These are phyloP conservation scores for Annona squamosa DNA, from an alignment of 164 flowering plant species.

Conservation along the genomic window DNA sequence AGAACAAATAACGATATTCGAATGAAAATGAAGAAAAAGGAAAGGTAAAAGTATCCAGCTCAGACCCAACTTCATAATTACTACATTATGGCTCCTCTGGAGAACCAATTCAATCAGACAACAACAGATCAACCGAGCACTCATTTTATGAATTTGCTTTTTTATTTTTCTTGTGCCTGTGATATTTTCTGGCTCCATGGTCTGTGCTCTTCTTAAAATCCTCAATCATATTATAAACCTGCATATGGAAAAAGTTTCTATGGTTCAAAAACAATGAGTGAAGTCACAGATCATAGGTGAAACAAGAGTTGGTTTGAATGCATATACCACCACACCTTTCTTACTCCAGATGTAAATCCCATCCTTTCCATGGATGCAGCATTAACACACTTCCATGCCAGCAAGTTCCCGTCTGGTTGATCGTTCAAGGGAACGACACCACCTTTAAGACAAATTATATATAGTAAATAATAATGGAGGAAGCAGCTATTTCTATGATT, in stretches of 20 bases:
- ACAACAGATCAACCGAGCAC: background rate
- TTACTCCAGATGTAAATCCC: conserved; percentile 93
- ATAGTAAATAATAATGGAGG: conserved; percentile 1
- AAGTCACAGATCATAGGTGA: too few relatives aligned
- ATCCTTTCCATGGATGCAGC: conserved; percentile 44
- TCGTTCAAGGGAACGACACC: conserved; percentile 19
- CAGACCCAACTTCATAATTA: background rate
- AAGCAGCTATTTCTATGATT: background rate
- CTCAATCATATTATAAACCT: conserved; percentile 71
- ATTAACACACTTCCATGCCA: conserved; percentile 57
- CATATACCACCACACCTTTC: conserved; percentile 49
- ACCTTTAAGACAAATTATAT: conserved; percentile 34
- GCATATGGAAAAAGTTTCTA: conserved; percentile 12
- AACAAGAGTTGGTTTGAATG: background rate
- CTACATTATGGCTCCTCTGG: background rate
- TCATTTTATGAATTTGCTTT: background rate
- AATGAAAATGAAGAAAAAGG: too few relatives aligned
- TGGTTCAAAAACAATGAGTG: conserved; percentile 1
- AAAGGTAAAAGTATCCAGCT: background rate
- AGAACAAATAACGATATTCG: too few relatives aligned
- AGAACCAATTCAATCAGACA: background rate
- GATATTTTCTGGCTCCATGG: background rate
- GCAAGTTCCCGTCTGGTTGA: conserved; percentile 22
- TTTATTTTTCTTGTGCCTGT: conserved; percentile 13
- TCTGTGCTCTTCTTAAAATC: conserved; percentile 34